phyloP scores from a whole-genome alignment of 176 grass and related monocot genomes.

The Bromus sterilis region DNA sequence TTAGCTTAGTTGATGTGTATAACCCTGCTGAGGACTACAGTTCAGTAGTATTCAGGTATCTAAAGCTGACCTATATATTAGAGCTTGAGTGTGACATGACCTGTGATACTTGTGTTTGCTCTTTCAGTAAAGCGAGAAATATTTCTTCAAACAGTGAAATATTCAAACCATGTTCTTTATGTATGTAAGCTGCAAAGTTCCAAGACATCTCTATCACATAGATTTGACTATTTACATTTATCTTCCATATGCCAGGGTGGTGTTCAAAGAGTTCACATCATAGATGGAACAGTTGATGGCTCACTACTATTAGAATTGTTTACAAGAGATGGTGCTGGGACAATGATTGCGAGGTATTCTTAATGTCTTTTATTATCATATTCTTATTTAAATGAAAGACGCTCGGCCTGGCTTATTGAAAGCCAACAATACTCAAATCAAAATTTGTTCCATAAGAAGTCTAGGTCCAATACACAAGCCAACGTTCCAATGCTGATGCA shows the following conservation, averaged over 20 bases:
- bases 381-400: neutral
- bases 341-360: conserved; percentile 89
- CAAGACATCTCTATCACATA: neutral
- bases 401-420: neutral
- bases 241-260: conserved; percentile 56
- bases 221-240: neutral
- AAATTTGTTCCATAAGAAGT: neutral
- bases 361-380: neutral
- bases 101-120: neutral
- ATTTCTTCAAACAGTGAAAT: neutral
- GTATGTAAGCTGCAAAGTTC: conserved; percentile 1
- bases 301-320: conserved; percentile 90
- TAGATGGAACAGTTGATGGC: conserved; percentile 78
- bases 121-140: neutral
- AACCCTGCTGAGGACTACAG: neutral
- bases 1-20: neutral
- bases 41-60: neutral
- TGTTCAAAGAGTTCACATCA: conserved; percentile 94
- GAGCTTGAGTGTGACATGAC: neutral
- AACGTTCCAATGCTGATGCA: neutral
- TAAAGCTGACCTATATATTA: neutral
- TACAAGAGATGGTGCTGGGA: conserved; percentile 95
- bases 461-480: neutral
- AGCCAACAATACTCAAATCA: neutral
- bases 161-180: neutral